Percentiles rank a stretch among this genome's conserved stretches.
These are phyloP conservation scores for Byssoonygena ceratinophila DNA, from an alignment of 2,329 filamentous ascomycete genomes.

Conservation along the genomic window DNA sequence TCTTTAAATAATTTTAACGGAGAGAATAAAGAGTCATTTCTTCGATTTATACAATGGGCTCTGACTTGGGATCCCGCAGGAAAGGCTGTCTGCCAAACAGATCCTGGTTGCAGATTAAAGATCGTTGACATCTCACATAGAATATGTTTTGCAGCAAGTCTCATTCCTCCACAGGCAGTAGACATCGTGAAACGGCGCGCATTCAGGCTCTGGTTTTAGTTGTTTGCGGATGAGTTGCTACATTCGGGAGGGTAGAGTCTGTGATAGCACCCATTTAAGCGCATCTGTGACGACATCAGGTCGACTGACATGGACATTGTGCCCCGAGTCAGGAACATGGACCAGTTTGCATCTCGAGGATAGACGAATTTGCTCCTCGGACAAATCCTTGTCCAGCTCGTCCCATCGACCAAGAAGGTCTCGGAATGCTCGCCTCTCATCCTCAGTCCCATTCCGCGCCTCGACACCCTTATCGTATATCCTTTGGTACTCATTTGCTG, in stretches of 20 bases:
- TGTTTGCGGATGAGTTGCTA: not conserved
- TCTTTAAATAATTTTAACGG: slow-evolving; percentile 11
- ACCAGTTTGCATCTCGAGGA: slow-evolving; percentile 25
- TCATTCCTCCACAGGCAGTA: no score
- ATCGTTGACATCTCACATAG: no score
- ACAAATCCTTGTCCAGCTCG: slow-evolving; percentile 21
- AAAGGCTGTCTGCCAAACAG: slow-evolving; percentile 23
- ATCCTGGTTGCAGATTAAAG: slow-evolving; percentile 12
- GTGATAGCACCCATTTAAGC: slow-evolving; percentile 26
- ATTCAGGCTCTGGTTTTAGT: no score
- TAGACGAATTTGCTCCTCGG: slow-evolving; percentile 27
- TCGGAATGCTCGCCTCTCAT: slow-evolving; percentile 24
- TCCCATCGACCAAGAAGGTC: slow-evolving; percentile 26
- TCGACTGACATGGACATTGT: slow-evolving; percentile 29
- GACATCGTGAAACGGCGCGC: no score
- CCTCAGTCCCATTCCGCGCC: slow-evolving; percentile 27
- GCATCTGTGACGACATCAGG: slow-evolving; percentile 32
- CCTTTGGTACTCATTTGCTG: slow-evolving; percentile 25
- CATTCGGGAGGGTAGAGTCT: not conserved
- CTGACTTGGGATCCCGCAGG: slow-evolving; percentile 26
- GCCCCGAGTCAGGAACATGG: slow-evolving; percentile 29
- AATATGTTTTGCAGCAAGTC: no score
- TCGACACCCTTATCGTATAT: slow-evolving; percentile 28
- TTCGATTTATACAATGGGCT: slow-evolving; percentile 25
- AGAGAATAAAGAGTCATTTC: slow-evolving; percentile 25